These are phyloP conservation scores for Suhomyces pyralidae DNA, from an alignment of 805 yeast genomes.

Conservation along the genomic window DNA sequence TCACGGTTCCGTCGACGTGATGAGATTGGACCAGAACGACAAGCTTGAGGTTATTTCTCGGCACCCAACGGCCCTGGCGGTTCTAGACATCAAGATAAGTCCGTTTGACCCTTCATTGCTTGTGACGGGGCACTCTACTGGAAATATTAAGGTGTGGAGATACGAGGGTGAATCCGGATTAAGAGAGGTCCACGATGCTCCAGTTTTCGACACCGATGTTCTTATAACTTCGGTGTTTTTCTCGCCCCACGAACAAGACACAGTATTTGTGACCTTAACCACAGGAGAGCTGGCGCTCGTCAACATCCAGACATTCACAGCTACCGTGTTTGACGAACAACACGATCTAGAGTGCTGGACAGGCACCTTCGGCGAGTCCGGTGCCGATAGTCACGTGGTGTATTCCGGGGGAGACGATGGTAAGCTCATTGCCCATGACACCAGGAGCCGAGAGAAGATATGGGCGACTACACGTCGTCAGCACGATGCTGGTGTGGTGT, in stretches of 20 bases:
- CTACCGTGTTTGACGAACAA: slow-evolving; percentile 25
- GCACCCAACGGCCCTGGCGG: slow-evolving; percentile 52
- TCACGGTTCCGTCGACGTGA: slow-evolving; percentile 57
- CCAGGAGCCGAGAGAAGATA: slow-evolving; percentile 36
- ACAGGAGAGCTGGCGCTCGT: slow-evolving; percentile 56
- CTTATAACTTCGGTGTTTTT: slow-evolving; percentile 67
- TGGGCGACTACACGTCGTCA: slow-evolving; percentile 48
- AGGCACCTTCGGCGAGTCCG: slow-evolving; percentile 61
- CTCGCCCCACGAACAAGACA: slow-evolving; percentile 39
- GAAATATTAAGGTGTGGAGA: slow-evolving; percentile 66
- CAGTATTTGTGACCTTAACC: slow-evolving; percentile 60
- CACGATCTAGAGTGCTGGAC: slow-evolving; percentile 91
- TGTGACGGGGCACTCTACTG: slow-evolving; percentile 77
- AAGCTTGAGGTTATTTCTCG: slow-evolving; percentile 17
- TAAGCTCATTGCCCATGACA: slow-evolving; percentile 69
- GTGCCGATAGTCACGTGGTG: slow-evolving; percentile 53
- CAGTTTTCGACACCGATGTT: slow-evolving; percentile 45
- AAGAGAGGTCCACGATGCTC: slow-evolving; percentile 18
- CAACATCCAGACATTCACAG: slow-evolving; percentile 20
- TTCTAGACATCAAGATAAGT: slow-evolving; percentile 71
- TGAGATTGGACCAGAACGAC: slow-evolving; percentile 21
- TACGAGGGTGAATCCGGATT: slow-evolving; percentile 17
- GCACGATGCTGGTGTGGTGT: slow-evolving; percentile 90
- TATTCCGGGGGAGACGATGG: slow-evolving; percentile 94
- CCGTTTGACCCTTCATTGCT: slow-evolving; percentile 51